A percentile compares a stretch with the other conserved stretches of the same genome.
These are phyloP conservation scores for Penicillium sp. DNA, from an alignment of 2,329 filamentous ascomycete species.

Conservation along the genomic window DNA sequence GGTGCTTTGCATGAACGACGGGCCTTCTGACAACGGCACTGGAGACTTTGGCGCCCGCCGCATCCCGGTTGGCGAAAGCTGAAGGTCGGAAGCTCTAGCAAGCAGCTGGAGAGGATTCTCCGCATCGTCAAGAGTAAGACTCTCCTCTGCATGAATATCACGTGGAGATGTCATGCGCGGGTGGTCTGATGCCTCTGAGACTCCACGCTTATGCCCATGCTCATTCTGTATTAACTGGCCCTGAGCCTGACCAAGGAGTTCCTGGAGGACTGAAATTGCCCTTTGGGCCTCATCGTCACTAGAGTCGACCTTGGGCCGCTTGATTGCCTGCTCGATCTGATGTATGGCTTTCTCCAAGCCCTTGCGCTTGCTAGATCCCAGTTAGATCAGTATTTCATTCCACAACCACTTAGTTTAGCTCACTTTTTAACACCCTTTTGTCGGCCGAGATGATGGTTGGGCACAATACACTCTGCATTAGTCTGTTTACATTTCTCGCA, in stretches of 20 bases:
- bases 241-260: constrained; percentile 44
- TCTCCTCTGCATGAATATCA: constrained; percentile 39
- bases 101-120: constrained; percentile 67
- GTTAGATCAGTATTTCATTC: constrained; percentile 6
- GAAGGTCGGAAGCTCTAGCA: constrained; percentile 61
- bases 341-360: constrained; percentile 65
- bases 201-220: constrained; percentile 22
- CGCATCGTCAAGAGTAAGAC: constrained; percentile 59
- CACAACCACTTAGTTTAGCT: constrained; percentile 18
- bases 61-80: constrained; percentile 40
- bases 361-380: constrained; percentile 54
- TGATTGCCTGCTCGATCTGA: constrained; percentile 62
- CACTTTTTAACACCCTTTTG: constrained; percentile 72
- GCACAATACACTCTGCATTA: constrained; percentile 56
- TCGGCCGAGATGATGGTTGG: constrained; percentile 63
- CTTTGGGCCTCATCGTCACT: constrained; percentile 39
- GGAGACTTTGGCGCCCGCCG: constrained; percentile 19
- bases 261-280: constrained; percentile 40
- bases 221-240: constrained; percentile 28
- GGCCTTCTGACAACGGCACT: constrained; percentile 31
- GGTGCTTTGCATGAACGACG: constrained; percentile 20
- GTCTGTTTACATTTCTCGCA: constrained; percentile 56
- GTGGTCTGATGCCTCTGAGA: constrained; percentile 27
- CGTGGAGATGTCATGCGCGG: constrained; percentile 18
- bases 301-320: constrained; percentile 45